phyloP scores from a whole-genome alignment of 331 rosid species.

The Pyrus hybrid region DNA sequence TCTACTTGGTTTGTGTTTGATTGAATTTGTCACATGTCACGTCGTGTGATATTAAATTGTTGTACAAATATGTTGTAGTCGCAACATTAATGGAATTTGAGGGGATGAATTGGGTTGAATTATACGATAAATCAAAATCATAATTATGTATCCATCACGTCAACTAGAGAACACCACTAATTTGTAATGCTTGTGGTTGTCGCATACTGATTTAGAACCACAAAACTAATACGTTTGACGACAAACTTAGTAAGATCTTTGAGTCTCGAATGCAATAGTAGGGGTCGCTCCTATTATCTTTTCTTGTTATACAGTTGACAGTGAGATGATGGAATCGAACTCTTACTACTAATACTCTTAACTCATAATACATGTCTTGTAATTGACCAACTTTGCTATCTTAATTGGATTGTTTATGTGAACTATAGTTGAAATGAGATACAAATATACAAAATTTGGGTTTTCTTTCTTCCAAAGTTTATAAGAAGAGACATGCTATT shows the following conservation, averaged over 20 bases:
- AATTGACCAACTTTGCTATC: not conserved
- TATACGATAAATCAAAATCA: not conserved
- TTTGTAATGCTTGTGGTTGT: not conserved
- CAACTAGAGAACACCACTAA: not conserved
- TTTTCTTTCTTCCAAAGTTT: not conserved
- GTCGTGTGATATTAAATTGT: too few relatives aligned
- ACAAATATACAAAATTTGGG: not conserved
- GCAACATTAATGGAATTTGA: too few relatives aligned
- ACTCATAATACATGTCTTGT: not conserved
- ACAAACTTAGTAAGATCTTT: too few relatives aligned
- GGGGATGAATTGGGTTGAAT: not conserved
- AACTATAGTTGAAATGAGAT: not conserved
- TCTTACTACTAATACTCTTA: not conserved
- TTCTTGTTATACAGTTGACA: too few relatives aligned
- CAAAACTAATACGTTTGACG: not conserved
- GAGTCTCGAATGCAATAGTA: not conserved
- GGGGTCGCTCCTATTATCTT: not conserved
- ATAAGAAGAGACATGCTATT: not conserved
- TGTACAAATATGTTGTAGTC: not conserved
- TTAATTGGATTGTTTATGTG: not conserved
- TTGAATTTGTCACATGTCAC: not conserved
- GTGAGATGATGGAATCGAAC: too few relatives aligned
- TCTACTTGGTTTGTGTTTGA: too few relatives aligned
- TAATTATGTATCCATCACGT: too few relatives aligned
- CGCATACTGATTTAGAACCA: not conserved